Base-by-base conservation (phyloP, 305 asterid genomes). In the Caryopteris hybrid region DNA sequence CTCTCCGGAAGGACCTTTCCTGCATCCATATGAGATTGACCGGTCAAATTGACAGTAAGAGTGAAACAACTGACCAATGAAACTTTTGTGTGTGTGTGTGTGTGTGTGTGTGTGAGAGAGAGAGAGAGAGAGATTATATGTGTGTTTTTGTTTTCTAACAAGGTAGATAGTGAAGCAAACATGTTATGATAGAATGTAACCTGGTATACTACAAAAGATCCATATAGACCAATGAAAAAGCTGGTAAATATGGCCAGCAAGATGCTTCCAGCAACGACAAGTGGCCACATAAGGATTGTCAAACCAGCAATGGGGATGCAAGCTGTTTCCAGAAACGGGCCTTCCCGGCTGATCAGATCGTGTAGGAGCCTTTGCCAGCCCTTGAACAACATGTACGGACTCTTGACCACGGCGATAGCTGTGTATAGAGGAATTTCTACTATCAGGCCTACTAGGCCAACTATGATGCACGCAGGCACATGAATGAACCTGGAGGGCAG, bases 231-330 rank as follows among this genome's bases (percentile, higher is more conserved):
- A 38, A 93, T 83, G 81, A 93, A 93, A 71, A 86, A 77, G 76
- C 97, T 93, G 2, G 95, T 77, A 71, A 93, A 84, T 58, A 84
- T 65, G 55, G 98, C 85, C 79, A 87, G 11, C 66, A 90, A 45
- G 42, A 93, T 79, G 84, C 98, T 88, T 69, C 96, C 95, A 22
- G 83, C 66, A 45, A 93, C 97, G 58, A 88, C 79, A 53, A 93
- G 85, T 3, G 98, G 98, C 98, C 98, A 93, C 89, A 93, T 74
- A 36, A 93, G 86, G 76, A 93, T 93, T 6, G 95, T 80, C 68
- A 93, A 73, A 68, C 98, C 97, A 27, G 98, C 98, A 79, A 93
- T 73, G 20, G 98, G 98, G 64, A 93, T 87, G 79, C 98, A 93
- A 55, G 97, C 98, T 5, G 95, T 86, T 87, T 93, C 97, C 3